phyloP scores from a whole-genome alignment of 2,329 filamentous ascomycete species.

The Alternaria viburni region DNA sequence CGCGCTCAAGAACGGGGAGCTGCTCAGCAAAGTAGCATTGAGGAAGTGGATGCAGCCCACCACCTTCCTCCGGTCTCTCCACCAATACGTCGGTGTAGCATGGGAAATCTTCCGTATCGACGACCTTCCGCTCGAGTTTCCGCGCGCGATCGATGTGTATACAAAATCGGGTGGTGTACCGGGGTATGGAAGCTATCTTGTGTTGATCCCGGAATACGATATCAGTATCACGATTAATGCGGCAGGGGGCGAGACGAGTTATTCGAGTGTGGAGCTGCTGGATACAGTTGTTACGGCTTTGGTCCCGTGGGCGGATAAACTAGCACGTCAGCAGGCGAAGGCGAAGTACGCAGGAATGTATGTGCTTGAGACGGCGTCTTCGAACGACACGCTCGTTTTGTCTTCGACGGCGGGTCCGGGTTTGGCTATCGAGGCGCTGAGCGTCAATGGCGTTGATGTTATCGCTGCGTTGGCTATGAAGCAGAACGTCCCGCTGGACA shows the following conservation, averaged over 20 bases:
- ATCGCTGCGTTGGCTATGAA: constrained; percentile 18
- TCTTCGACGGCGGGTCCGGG: constrained; percentile 24
- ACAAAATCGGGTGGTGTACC: constrained; percentile 33
- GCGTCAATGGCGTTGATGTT: constrained; percentile 24
- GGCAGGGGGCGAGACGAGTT: constrained; percentile 20
- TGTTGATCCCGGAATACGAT: constrained; percentile 32
- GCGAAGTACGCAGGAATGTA: constrained; percentile 32
- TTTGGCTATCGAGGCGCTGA: constrained; percentile 19
- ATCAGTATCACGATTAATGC: constrained; percentile 31
- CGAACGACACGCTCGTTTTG: constrained; percentile 18
- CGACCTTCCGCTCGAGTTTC: constrained; percentile 18
- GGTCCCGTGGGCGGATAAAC: constrained; percentile 28
- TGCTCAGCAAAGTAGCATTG: constrained; percentile 21
- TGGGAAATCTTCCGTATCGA: constrained; percentile 37
- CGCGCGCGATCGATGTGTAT: constrained; percentile 31
- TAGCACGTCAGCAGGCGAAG: constrained; percentile 23
- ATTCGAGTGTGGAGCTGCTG: constrained; percentile 20
- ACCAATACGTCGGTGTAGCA: constrained; percentile 33
- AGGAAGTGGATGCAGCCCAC: constrained; percentile 33
- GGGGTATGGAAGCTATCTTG: constrained; percentile 27
- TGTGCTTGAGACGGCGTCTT: constrained; percentile 1
- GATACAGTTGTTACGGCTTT: constrained; percentile 16
- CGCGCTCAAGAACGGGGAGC: constrained; percentile 20
- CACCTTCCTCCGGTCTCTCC: constrained; percentile 21
- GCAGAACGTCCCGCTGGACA: constrained; percentile 4